Base-by-base conservation (phyloP, 768 basidiomycete genomes). In the Hypholoma fasciculare region DNA sequence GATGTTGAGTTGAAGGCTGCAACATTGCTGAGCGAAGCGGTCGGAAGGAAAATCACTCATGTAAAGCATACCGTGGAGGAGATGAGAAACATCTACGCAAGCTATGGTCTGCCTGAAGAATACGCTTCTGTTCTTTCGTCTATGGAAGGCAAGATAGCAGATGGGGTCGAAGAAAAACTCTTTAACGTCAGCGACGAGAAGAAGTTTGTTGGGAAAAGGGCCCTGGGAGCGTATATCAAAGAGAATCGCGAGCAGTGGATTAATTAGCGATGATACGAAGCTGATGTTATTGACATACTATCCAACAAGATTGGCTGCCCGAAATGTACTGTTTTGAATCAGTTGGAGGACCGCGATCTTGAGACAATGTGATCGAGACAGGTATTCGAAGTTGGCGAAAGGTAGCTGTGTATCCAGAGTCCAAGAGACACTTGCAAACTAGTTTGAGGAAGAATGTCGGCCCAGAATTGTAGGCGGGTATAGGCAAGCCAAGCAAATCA, bases 131-230 rank as follows among this genome's bases (percentile, higher is more conserved):
- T 50, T 3, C 54, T 72, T n/a, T 46, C 63, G 2, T 26, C 38
- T 0, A 42, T 63, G 17, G 71, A 73, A 51, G 52, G 51, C 1
- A 34, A 34, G 8, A 62, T 67, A 36, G 60, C 67, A 5, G 37
- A 65, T 14, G 69, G 69, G 2, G 49, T 30, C 1, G 72, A 73
- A 49, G 69, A 68, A 54, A 52, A 60, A 20, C 27, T 60, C 14
- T 68, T 65, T 48, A 34, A 38, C 1, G 58, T 65, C 20, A 55
- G 46, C 27, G 46, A 37, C 5, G 56, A 55, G 13, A 50, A 27
- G 6, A 69, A 68, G 36, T 48, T 68, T 13, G 58, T 71, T 14
- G 72, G 74, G 5, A 66, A 61, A 49, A 43, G 58, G 2, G 63
- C 37, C 4, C 48, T 73, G 34, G 40, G 56, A 49, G 66, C 71